Base-by-base conservation (phyloP, 2,329 filamentous ascomycete genomes). In the Fusarium zealandicum region DNA sequence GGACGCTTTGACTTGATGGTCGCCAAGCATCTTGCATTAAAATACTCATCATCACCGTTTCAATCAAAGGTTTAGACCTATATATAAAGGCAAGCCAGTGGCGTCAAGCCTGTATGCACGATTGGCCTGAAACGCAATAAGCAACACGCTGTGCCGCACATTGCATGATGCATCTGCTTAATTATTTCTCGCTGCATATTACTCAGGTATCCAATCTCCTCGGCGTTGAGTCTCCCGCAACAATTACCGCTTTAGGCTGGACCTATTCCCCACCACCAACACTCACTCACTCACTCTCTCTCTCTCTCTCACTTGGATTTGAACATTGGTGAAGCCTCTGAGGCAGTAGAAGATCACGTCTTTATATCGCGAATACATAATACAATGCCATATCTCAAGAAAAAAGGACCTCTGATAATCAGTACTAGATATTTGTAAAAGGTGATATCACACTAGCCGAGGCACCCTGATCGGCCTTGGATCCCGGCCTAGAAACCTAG, bases 181-280 rank as follows among this genome's bases (percentile, higher is more conserved):
- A 38, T 43, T 41, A 44, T 25, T 25, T 8, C 6, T 9, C 9
- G 22, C 8, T 25, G 22, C 22, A 25, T 25, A 8, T 8, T n/a
- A n/a, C 8, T 25, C 2, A 8, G 22, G 9, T 25, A 25, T 28
- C 18, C 37, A 32, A 41, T 43, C 22, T 33, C 39, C 42, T 47
- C 32, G 37, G 54, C 20, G 44, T 54, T 45, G 25, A 47, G 31
- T 12, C 16, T 62, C 31, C 59, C 59, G 59, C 59, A 62, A 62
- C 25, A 63, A 60, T 62, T 62, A 49, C 59, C 55, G 31, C 32
- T 60, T 63, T 53, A 32, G 56, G 46, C 38, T 9, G 56, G 51
- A 25, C 30, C 38, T 12, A 13, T 30, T 4, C 10, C 4, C 5
- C 5, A 6, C 12, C 27, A 13, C 3, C 27, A 10, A 4, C 27